Base-by-base conservation (phyloP, 2,329 filamentous ascomycete species). In the Venturia aucupariae region DNA sequence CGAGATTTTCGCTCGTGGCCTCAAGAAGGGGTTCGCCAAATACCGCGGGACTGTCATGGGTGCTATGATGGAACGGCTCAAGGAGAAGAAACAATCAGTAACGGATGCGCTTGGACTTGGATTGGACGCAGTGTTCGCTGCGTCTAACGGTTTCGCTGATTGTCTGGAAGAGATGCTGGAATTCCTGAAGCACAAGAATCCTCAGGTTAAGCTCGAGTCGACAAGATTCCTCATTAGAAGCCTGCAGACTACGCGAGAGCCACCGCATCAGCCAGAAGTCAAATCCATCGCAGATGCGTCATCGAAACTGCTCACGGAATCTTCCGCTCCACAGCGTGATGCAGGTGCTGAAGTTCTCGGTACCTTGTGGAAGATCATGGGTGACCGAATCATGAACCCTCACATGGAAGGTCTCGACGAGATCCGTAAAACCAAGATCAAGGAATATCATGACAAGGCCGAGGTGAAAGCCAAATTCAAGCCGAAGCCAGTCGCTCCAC, bases 321-420 rank as follows among this genome's bases (percentile, higher is more conserved):
- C 90, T 0, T 92, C 87, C 69, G 92, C 95, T 70, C 87, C 84
- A 3, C 85, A 96, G 66, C 86, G 94, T 76, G 88, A 93, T 60
- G 92, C 91, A 38, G 94, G 92, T 74, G 92, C 92, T 17, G 94
- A 99, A 75, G 87, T 94, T 41, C 80, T 99, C 3, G 94, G 95
- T 68, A 96, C 92, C 0, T 76, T 99, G 61, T 97, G 97, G 94
- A 99, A 97, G 79, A 97, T 99, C 64, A 90, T 97, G 79, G 93
- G 94, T 51, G 95, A 99, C 75, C 86, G 94, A 65, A 90, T 90
- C 62, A 99, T 99, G 94, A 91, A 89, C 54, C 89, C 90, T 10
- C 90, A 96, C 73, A 79, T 99, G 19, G 93, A 97, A 68, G 91
- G 91, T 3, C 81, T 99, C 2, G 94, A 99, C 72, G 94, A 99